These are phyloP conservation scores for Trichoderma orchidacearum DNA, from an alignment of 495 filamentous ascomycete species.

Conservation along the genomic window DNA sequence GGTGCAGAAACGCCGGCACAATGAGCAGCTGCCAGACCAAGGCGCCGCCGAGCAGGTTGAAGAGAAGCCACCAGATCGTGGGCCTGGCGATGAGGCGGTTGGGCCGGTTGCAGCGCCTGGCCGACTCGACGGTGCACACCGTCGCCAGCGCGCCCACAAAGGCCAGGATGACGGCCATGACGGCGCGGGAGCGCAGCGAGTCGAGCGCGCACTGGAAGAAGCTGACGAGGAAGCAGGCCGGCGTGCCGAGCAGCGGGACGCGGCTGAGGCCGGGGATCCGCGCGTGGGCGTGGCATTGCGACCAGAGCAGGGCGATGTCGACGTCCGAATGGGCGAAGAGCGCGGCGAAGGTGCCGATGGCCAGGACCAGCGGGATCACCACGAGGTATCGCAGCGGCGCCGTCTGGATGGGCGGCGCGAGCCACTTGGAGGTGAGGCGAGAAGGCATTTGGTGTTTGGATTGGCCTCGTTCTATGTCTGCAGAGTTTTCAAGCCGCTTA, in stretches of 20 bases:
- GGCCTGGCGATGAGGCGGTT: constrained; percentile 19
- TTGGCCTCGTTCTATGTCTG: not conserved
- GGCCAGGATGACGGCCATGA: constrained; percentile 14
- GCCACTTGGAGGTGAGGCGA: not conserved
- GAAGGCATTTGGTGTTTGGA: not conserved
- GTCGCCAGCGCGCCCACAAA: constrained; percentile 21
- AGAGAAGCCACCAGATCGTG: constrained; percentile 22
- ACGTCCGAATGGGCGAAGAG: constrained; percentile 19
- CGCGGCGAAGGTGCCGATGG: constrained; percentile 12
- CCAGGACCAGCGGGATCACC: constrained; percentile 16
- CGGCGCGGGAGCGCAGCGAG: constrained; percentile 10
- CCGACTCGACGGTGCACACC: constrained; percentile 21
- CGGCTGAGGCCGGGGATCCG: constrained; percentile 18
- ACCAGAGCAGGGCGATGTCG: constrained; percentile 24
- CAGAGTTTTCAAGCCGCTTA: too few relatives aligned
- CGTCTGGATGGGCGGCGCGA: constrained; percentile 11
- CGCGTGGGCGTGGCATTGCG: constrained; percentile 25
- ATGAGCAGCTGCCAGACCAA: constrained; percentile 27
- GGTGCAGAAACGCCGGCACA: constrained; percentile 24
- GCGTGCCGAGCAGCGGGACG: constrained; percentile 19
- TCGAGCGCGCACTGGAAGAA: constrained; percentile 19
- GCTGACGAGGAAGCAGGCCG: constrained; percentile 23
- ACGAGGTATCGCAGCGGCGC: constrained; percentile 15
- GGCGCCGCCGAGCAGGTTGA: constrained; percentile 24
- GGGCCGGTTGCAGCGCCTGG: constrained; percentile 20